Conservation (phyloP, 345 rosid genomes). For the Cardiospermum halicacabum region DNA sequence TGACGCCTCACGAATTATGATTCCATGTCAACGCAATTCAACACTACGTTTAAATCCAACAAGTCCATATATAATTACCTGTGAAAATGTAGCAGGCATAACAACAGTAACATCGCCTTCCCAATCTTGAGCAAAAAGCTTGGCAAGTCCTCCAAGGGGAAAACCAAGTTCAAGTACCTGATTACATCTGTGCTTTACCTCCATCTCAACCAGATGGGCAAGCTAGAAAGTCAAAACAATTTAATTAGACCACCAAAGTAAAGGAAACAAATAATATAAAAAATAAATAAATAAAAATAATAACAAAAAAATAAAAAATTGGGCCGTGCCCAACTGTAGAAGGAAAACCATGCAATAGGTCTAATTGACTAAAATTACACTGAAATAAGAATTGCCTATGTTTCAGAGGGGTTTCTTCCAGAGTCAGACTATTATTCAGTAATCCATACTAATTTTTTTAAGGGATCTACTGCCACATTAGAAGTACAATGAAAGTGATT, state of each 20-base stretch:
- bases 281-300: background rate
- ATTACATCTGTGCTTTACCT: slow-evolving; percentile 90
- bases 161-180: slow-evolving; percentile 90
- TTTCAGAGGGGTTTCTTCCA: background rate
- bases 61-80: slow-evolving; percentile 44
- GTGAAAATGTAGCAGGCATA: slow-evolving; percentile 94
- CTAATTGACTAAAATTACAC: background rate
- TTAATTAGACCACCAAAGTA: background rate
- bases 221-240: slow-evolving; percentile 38
- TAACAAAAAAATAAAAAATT: background rate
- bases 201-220: slow-evolving; percentile 92
- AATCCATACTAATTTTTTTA: background rate
- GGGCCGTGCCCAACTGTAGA: background rate
- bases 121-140: slow-evolving; percentile 97
- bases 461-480: background rate
- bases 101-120: slow-evolving; percentile 98
- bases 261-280: background rate
- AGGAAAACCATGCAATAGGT: background rate
- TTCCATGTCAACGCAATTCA: background rate
- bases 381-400: background rate
- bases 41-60: background rate
- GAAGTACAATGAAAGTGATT: background rate
- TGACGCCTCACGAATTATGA: background rate
- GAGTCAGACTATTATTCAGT: background rate
- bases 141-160: slow-evolving; percentile 88